Base-by-base conservation (phyloP, 2,329 filamentous ascomycete genomes). In the Aspergillus calidoustus region DNA sequence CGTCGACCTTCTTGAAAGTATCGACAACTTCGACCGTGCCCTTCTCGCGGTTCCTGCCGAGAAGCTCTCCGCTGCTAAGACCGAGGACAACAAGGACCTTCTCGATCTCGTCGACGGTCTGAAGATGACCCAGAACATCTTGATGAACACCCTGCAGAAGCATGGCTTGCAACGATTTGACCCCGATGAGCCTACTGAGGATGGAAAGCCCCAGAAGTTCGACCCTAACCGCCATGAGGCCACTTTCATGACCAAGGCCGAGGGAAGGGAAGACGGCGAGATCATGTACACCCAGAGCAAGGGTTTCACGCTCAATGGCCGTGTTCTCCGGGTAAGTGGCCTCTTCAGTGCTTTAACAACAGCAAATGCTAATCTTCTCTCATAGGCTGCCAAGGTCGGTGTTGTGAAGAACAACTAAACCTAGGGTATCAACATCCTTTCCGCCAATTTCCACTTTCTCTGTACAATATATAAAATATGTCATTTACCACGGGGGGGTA, bases 151-250 rank as follows among this genome's bases (percentile, higher is more conserved):
- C 19, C 84, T 99, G 67, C 89, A 91, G 82, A 97, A 96, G 84
- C 95, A 99, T 79, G 95, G 95, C 59, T 83, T 99, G 65, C 91
- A 96, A 84, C 86, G 93, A 69, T 92, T 97, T 76, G 88, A 93
- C 76, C 94, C 95, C 19, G 79, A 77, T 60, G 78, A 80, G 66
- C 67, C 64, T 43, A 61, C 72, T 5, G 75, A 72, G 64, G 73
- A 78, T 1, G 82, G 82, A 41, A 82, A 87, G 67, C 86, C 88
- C 70, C 90, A 95, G 77, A 93, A 92, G 80, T 99, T 99, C 83
- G 90, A 99, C 82, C 93, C 95, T 68, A 97, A 97, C 80, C 86
- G 91, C 79, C 95, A 98, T 78, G 95, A 99, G 84, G 95, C 95
- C 43, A 95, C 92, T 23, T 98, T 98, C 81, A 93, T 96, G 89